A percentile compares a stretch with the other conserved stretches of the same genome.
These are phyloP conservation scores for Daldinia caldariorum DNA, from an alignment of 495 filamentous ascomycete species.

Conservation along the genomic window DNA sequence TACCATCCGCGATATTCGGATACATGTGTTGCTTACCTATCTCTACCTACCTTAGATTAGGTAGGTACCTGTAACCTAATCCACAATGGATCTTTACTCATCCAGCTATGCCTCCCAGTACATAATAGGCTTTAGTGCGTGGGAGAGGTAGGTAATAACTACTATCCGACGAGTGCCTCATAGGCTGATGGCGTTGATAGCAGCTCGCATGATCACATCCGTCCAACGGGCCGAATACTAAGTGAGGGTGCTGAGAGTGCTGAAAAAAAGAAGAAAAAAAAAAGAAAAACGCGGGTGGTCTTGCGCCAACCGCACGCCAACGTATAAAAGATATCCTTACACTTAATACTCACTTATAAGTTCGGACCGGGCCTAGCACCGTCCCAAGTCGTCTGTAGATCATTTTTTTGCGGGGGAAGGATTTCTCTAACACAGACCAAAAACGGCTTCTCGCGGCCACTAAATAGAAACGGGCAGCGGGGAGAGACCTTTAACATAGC, in stretches of 20 bases:
- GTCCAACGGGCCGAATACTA: slow-evolving; percentile 47
- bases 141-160: slow-evolving; percentile 31
- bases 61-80: background rate
- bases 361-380: slow-evolving; percentile 37
- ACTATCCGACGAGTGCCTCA: slow-evolving; percentile 20
- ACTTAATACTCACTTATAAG: slow-evolving; percentile 38
- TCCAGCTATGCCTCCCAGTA: slow-evolving; percentile 19
- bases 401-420: slow-evolving; percentile 40
- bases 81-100: slow-evolving; percentile 3
- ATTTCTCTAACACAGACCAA: slow-evolving; percentile 21
- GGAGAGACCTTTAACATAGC: background rate
- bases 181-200: slow-evolving; percentile 36
- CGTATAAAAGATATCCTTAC: slow-evolving; percentile 29
- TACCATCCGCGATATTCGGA: slow-evolving; percentile 9
- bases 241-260: slow-evolving; percentile 35
- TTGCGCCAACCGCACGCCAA: slow-evolving; percentile 33
- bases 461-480: background rate
- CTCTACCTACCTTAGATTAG: no score
- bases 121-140: slow-evolving; percentile 29
- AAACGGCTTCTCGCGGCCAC: slow-evolving; percentile 25
- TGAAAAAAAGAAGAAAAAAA: slow-evolving; percentile 33
- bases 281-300: slow-evolving; percentile 37
- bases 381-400: slow-evolving; percentile 36
- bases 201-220: slow-evolving; percentile 35
- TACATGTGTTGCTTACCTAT: background rate